Evolutionary conservation across 208 protist genomes (phyloP).

Genomic region (Plasmodiophora brassicae): DNA sequence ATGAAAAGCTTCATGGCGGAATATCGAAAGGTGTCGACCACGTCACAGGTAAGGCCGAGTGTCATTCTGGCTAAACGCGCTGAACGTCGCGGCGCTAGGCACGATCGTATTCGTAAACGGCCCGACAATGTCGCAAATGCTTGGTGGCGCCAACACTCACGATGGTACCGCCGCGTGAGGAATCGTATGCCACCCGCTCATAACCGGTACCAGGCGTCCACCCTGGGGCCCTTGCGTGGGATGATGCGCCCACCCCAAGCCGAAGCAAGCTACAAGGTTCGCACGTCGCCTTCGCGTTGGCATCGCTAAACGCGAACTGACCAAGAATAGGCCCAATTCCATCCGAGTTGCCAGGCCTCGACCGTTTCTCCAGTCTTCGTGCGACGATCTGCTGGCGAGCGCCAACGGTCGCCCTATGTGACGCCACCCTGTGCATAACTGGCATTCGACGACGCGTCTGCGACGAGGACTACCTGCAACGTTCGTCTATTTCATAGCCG

Average conservation of each 20-base stretch:
- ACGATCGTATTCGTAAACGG: conserved; percentile 20
- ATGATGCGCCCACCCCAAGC: neutral
- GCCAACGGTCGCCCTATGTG: neutral
- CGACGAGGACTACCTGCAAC: neutral
- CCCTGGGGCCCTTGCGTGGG: neutral
- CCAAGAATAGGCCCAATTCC: no score
- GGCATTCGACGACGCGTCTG: neutral
- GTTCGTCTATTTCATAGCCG: neutral
- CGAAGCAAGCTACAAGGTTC: no score
- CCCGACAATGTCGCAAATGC: neutral
- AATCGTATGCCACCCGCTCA: neutral
- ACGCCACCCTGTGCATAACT: neutral
- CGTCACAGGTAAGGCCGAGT: neutral
- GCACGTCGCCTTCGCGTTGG: no score
- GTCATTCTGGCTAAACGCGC: no score
- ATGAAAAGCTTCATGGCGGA: neutral
- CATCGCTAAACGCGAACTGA: no score
- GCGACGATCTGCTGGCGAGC: conserved; percentile 2
- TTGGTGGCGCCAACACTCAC: neutral
- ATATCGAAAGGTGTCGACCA: neutral
- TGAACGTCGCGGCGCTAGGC: neutral
- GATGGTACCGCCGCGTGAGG: neutral
- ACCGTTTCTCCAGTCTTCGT: neutral
- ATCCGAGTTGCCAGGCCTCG: neutral
- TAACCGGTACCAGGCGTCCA: neutral